Base-by-base conservation (phyloP, 768 basidiomycete species). In the Pilatotrama ljubarskyi region DNA sequence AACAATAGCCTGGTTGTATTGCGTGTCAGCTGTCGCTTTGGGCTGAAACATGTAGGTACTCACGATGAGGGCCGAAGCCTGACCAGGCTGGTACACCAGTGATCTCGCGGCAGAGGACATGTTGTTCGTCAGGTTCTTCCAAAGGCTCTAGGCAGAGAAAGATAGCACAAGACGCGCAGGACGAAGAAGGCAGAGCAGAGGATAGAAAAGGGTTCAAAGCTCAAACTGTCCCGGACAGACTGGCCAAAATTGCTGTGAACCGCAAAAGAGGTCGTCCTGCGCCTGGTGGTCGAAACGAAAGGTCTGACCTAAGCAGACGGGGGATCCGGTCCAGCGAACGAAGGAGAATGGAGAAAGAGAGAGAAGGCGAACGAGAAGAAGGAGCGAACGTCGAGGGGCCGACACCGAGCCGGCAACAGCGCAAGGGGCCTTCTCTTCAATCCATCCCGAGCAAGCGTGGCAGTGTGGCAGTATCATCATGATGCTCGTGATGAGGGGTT, bases 181-280 rank as follows among this genome's bases (percentile, higher is more conserved):
- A 67, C 65, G 61, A 58, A 64, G 61, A 60, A 64, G 24, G 64
- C 65, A 68, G 35, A 63, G 56, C 35, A 59, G 15, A 57, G 53
- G 32, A 63, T 59, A 50, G 61, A 61, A 59, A 63, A 40, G 54
- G 40, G 57, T 55, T 40, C 56, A 64, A 60, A 63, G 66, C 62
- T 61, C 51, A 58, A 63, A 44, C 68, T 69, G 68, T 69, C 61
- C 64, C 65, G 44, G 63, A 66, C 64, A 69, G 66, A 68, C 61
- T 64, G 61, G 68, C 66, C 61, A 68, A 59, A 61, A 62, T 59
- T 63, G 64, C 53, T 62, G 24, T 49, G 60, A 61, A 62, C 44
- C 53, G 67, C 62, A 70, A 67, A 58, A 51, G 56, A 64, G 69
- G 74, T 69, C 76, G 78, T 72, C 80, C 80, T 73, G 80, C 79